A percentile compares a stretch with the other conserved stretches of the same genome.
Evolutionary conservation across 805 yeast genomes (phyloP).

Genomic region (Kodamaea lidongshanica): DNA sequence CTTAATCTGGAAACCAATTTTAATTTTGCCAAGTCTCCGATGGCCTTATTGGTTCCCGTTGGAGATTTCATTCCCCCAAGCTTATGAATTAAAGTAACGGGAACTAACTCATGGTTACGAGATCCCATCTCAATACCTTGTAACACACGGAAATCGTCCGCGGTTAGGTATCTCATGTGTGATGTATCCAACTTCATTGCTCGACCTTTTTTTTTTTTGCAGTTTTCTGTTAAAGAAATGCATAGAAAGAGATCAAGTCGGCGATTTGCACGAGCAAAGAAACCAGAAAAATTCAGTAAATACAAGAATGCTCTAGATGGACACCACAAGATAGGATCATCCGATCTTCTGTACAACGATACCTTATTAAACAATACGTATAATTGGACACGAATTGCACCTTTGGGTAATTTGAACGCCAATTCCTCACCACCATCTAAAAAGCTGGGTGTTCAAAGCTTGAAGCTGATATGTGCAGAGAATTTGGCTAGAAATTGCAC

Average conservation of each 20-base stretch:
- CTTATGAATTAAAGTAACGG: constrained; percentile 75
- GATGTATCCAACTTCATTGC: constrained; percentile 86
- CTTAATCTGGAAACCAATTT: constrained; percentile 70
- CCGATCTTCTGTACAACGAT: constrained; percentile 8
- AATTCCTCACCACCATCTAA: constrained; percentile 10
- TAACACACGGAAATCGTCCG: constrained; percentile 85
- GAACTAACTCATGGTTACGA: constrained; percentile 90
- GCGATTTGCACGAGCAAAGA: too few relatives aligned
- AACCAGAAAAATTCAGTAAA: too few relatives aligned
- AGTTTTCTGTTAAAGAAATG: too few relatives aligned
- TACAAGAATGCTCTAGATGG: too few relatives aligned
- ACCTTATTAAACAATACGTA: constrained; percentile 5
- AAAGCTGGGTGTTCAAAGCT: constrained; percentile 3
- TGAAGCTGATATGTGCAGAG: constrained; percentile 22
- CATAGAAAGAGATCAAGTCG: too few relatives aligned
- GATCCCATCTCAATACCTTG: constrained; percentile 90
- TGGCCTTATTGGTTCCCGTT: constrained; percentile 70
- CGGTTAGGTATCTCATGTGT: constrained; percentile 87
- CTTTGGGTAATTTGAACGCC: constrained; percentile 14
- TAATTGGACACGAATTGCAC: constrained; percentile 13
- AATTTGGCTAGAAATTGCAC: constrained; percentile 25
- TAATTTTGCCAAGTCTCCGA: constrained; percentile 81
- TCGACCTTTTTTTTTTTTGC: too few relatives aligned
- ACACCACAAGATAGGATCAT: too few relatives aligned
- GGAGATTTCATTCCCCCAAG: constrained; percentile 71